Conservation (phyloP, 2,329 filamentous ascomycete species). For the Westerdykella aurantiaca region DNA sequence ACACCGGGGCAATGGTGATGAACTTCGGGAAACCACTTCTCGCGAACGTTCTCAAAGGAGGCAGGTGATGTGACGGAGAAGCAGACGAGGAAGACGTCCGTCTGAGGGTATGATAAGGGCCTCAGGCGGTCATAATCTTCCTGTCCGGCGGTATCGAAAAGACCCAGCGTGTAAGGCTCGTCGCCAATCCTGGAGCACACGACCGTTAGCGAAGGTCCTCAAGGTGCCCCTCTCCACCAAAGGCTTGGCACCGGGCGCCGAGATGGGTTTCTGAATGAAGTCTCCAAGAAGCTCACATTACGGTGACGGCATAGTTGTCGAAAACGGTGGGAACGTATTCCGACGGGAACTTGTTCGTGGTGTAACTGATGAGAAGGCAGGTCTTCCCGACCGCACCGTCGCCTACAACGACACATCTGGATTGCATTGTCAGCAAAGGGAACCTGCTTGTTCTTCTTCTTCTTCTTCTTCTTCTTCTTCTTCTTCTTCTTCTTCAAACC, state of each 20-base stretch:
- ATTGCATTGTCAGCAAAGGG: neutral
- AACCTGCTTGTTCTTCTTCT: no score
- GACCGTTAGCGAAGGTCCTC: conserved; percentile 15
- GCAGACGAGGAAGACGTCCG: conserved; percentile 97
- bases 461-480: no score
- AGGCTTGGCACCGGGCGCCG: neutral
- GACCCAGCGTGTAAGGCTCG: conserved; percentile 92
- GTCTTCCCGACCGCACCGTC: conserved; percentile 99
- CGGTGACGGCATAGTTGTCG: conserved; percentile 99
- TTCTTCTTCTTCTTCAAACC: no score
- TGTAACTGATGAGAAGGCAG: conserved; percentile 97
- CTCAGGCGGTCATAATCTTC: conserved; percentile 98
- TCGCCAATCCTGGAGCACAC: conserved; percentile 79
- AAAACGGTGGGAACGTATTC: conserved; percentile 99
- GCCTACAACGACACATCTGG: conserved; percentile 94
- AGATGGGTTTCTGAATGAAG: no score
- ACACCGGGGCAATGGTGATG: conserved; percentile 98
- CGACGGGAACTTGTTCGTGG: conserved; percentile 98
- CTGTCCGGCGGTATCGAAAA: conserved; percentile 98
- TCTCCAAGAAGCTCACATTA: conserved; percentile 68
- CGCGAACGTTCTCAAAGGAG: conserved; percentile 97
- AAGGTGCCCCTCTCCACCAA: conserved; percentile 4
- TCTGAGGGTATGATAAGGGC: conserved; percentile 95
- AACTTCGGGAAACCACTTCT: conserved; percentile 99
- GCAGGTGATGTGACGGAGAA: conserved; percentile 97